These are phyloP conservation scores for Lachancea meyersii DNA, from an alignment of 805 yeast species.

Conservation along the genomic window DNA sequence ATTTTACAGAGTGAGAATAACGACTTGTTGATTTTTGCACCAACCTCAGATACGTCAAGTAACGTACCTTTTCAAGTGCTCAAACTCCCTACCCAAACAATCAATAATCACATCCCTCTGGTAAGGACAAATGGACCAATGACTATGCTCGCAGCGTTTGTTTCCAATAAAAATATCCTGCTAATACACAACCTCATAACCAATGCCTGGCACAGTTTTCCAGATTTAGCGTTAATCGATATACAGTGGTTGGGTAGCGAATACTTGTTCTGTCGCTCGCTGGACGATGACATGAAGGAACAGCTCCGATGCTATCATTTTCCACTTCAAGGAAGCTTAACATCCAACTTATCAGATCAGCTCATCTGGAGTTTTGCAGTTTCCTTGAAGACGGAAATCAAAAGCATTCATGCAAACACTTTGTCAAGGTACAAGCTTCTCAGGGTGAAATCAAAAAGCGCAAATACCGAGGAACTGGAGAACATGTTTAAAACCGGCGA, in stretches of 20 bases:
- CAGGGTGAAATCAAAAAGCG: constrained; percentile 18
- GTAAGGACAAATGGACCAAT: constrained; percentile 21
- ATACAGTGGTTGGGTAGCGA: constrained; percentile 31
- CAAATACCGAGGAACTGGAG: constrained; percentile 12
- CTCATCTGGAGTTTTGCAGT: constrained; percentile 26
- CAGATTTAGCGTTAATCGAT: constrained; percentile 21
- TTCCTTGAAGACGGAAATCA: constrained; percentile 13
- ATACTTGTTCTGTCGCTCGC: constrained; percentile 25
- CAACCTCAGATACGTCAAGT: constrained; percentile 18
- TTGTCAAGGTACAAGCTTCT: constrained; percentile 18
- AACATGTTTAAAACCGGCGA: constrained; percentile 28
- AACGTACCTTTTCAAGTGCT: constrained; percentile 22
- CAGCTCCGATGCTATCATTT: constrained; percentile 23
- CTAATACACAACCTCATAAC: constrained; percentile 27
- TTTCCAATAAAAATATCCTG: constrained; percentile 29
- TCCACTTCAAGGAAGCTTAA: constrained; percentile 17
- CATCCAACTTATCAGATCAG: constrained; percentile 15
- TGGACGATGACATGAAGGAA: constrained; percentile 18
- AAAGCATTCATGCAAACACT: constrained; percentile 21
- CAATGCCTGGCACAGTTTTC: constrained; percentile 26
- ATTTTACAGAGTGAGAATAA: constrained; percentile 24
- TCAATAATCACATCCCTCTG: constrained; percentile 25
- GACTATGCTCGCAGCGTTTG: constrained; percentile 24
- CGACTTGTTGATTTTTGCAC: constrained; percentile 27
- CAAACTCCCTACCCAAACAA: constrained; percentile 29